A percentile compares a stretch with the other conserved stretches of the same genome.
phyloP scores from a whole-genome alignment of 495 filamentous ascomycete species.

The Hypoxylon trugodes region DNA sequence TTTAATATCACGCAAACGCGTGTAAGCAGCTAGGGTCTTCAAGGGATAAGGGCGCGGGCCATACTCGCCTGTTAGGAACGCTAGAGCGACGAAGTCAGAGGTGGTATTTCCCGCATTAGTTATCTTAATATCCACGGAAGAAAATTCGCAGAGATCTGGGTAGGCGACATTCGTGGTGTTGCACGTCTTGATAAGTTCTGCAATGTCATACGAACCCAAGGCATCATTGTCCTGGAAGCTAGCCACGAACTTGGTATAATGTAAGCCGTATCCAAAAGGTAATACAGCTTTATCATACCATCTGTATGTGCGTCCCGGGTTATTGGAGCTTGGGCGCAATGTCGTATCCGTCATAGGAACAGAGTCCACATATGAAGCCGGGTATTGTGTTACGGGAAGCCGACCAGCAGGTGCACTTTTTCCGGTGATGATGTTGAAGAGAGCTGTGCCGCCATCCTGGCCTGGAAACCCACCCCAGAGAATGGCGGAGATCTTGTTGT shows the following conservation, averaged over 20 bases:
- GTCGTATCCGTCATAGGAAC: not conserved
- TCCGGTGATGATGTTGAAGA: not conserved
- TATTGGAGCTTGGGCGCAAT: not conserved
- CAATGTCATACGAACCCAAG: not conserved
- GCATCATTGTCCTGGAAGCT: not conserved
- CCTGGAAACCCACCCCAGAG: constrained; percentile 4
- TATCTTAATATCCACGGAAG: not conserved
- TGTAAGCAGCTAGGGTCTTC: not conserved
- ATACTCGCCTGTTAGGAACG: not conserved
- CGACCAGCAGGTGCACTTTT: not conserved
- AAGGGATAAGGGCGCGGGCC: not conserved
- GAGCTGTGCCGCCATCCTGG: constrained; percentile 1
- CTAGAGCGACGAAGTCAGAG: constrained; percentile 4
- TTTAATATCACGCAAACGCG: not conserved
- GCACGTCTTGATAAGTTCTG: not conserved
- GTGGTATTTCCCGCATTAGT: not conserved
- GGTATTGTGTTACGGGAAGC: not conserved
- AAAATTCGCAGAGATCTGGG: not conserved
- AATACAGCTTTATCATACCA: not conserved
- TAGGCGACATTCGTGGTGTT: not conserved
- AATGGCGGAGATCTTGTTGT: not conserved
- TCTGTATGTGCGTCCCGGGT: not conserved
- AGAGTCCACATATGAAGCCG: not conserved
- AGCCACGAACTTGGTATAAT: not conserved
- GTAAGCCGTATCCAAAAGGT: not conserved